Percentiles rank a stretch among this genome's conserved stretches.
Conservation (phyloP, 192 early-diverging fungal genomes). For the Geranomyces variabilis region DNA sequence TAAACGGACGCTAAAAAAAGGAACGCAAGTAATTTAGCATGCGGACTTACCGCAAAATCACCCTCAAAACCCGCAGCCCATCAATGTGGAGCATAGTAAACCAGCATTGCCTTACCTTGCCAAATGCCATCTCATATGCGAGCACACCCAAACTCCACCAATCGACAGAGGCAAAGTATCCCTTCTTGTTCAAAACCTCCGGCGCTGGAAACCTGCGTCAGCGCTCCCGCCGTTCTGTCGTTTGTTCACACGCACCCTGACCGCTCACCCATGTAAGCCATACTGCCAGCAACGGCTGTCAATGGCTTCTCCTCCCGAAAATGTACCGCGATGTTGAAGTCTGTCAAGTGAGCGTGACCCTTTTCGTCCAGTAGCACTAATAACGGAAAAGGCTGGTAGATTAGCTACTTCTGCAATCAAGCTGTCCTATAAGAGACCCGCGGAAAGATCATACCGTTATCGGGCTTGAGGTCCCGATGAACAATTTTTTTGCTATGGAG, state of each 20-base stretch:
- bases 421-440: too few relatives aligned
- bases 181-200: constrained; percentile 51
- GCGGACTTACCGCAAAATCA: neutral
- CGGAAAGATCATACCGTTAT: constrained; percentile 75
- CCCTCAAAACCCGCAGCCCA: neutral
- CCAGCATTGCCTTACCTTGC: too few relatives aligned
- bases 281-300: constrained; percentile 85
- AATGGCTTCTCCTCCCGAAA: constrained; percentile 68
- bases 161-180: constrained; percentile 57
- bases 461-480: constrained; percentile 94
- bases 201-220: constrained; percentile 38
- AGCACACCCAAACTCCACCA: constrained; percentile 88
- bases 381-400: neutral
- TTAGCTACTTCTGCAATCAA: neutral
- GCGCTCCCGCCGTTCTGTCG: neutral
- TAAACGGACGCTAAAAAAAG: constrained; percentile 71
- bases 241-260: too few relatives aligned
- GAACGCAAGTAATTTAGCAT: neutral
- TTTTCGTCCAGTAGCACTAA: constrained; percentile 72
- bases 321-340: constrained; percentile 94
- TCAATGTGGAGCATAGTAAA: neutral
- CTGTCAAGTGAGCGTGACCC: constrained; percentile 90
- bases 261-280: constrained; percentile 84
- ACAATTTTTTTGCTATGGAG: constrained; percentile 82
- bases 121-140: constrained; percentile 73